phyloP scores from a whole-genome alignment of 345 rosid species.

The Aegle marmelos region DNA sequence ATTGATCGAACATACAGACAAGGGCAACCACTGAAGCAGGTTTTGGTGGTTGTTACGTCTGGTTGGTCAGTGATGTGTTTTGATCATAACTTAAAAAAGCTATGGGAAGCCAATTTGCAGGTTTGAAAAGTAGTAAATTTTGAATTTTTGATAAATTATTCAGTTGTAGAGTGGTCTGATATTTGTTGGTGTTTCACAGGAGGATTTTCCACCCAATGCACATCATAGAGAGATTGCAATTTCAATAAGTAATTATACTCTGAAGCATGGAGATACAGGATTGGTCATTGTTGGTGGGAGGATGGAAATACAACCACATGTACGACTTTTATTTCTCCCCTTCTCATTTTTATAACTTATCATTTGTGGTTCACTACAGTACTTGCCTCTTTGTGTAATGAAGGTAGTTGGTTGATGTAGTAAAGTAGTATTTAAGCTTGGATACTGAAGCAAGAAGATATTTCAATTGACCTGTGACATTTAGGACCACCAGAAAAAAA shows the following conservation, averaged over 20 bases:
- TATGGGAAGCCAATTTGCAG: conserved; percentile 95
- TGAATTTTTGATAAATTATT: conserved; percentile 1
- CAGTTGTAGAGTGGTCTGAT: not conserved
- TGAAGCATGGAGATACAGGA: conserved; percentile 86
- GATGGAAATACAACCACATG: conserved; percentile 93
- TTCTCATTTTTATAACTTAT: not conserved
- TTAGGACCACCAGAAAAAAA: not conserved
- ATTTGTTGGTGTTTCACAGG: conserved; percentile 41
- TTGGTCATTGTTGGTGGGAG: conserved; percentile 90
- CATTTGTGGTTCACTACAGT: not conserved
- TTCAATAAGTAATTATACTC: conserved; percentile 78
- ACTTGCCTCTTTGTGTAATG: not conserved
- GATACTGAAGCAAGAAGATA: not conserved
- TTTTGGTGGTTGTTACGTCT: conserved; percentile 91
- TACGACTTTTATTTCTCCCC: conserved; percentile 31
- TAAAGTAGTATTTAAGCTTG: not conserved
- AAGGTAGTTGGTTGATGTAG: not conserved
- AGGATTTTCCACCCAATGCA: conserved; percentile 87
- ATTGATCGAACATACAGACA: conserved; percentile 61
- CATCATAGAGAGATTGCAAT: conserved; percentile 86
- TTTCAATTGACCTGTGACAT: not conserved
- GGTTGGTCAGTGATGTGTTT: conserved; percentile 96
- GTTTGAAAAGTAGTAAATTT: conserved; percentile 25
- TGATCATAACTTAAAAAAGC: conserved; percentile 91
- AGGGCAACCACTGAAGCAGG: conserved; percentile 87